Evolutionary conservation across 2,329 filamentous ascomycete species (phyloP).

Genomic region (Tolypocladium sp.): DNA sequence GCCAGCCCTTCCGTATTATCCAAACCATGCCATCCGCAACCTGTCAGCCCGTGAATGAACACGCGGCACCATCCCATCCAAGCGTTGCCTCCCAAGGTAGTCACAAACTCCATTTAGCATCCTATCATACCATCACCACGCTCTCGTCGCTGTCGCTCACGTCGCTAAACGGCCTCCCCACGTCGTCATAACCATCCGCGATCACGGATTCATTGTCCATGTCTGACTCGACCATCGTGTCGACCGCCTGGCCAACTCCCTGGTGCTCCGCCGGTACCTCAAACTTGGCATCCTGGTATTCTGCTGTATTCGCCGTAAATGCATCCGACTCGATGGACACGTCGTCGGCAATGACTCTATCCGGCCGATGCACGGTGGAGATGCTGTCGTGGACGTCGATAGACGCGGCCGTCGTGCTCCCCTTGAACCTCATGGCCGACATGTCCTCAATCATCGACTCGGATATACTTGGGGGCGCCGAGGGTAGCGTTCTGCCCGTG

Average conservation of each 20-base stretch:
- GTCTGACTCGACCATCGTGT: constrained; percentile 12
- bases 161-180: constrained; percentile 1
- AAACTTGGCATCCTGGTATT: constrained; percentile 24
- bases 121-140: constrained; percentile 1
- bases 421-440: constrained; percentile 20
- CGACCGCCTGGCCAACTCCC: constrained; percentile 11
- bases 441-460: constrained; percentile 27
- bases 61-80: too few species aligned
- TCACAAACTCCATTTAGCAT: neutral
- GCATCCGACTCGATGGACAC: constrained; percentile 23
- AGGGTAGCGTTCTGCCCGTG: constrained; percentile 30
- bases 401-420: constrained; percentile 23
- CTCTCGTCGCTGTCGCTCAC: constrained; percentile 8
- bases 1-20: neutral
- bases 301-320: constrained; percentile 21
- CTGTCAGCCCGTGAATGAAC: too few species aligned
- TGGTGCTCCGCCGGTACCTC: constrained; percentile 22
- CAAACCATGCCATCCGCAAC: neutral
- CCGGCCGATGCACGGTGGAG: constrained; percentile 23
- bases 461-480: constrained; percentile 21
- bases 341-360: constrained; percentile 23
- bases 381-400: constrained; percentile 30
- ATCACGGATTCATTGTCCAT: neutral
- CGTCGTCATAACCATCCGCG: neutral
- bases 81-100: neutral